phyloP scores from a whole-genome alignment of 2,329 filamentous ascomycete species.

The Chrysosporium queenslandicum region DNA sequence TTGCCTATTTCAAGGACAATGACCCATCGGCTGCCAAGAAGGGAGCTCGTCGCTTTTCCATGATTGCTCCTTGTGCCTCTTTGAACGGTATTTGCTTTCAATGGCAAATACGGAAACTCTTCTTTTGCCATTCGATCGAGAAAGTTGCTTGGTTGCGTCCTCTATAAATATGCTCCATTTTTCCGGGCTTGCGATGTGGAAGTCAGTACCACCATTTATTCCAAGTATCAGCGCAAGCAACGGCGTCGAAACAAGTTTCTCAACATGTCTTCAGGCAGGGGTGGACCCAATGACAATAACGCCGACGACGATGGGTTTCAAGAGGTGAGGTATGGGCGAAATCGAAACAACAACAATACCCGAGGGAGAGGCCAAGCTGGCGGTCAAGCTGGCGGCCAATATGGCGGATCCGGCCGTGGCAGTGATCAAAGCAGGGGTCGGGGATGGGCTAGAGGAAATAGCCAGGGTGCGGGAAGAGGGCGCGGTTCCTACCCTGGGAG shows the following conservation, averaged over 20 bases:
- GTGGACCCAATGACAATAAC: background rate
- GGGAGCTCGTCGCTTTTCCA: background rate
- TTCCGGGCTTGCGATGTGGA: background rate
- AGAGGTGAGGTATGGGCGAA: background rate
- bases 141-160: background rate
- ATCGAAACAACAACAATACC: background rate
- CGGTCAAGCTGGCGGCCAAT: background rate
- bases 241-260: background rate
- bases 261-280: conserved; percentile 8
- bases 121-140: background rate
- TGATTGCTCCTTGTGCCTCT: background rate
- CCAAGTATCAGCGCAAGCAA: background rate
- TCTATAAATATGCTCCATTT: background rate
- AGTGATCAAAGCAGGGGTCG: conserved; percentile 1
- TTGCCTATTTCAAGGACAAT: background rate
- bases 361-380: background rate
- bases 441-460: conserved; percentile 15
- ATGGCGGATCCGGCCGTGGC: background rate
- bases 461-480: conserved; percentile 19
- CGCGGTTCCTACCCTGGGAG: conserved; percentile 6
- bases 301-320: conserved; percentile 1
- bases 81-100: conserved; percentile 5
- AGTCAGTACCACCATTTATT: background rate
- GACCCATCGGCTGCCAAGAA: background rate
- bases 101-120: conserved; percentile 1